Evolutionary conservation across 1,284 basidiomycete genomes (phyloP), one percentile per base, ranked within the genome.

Genomic region (Athelia psychrophila): DNA sequence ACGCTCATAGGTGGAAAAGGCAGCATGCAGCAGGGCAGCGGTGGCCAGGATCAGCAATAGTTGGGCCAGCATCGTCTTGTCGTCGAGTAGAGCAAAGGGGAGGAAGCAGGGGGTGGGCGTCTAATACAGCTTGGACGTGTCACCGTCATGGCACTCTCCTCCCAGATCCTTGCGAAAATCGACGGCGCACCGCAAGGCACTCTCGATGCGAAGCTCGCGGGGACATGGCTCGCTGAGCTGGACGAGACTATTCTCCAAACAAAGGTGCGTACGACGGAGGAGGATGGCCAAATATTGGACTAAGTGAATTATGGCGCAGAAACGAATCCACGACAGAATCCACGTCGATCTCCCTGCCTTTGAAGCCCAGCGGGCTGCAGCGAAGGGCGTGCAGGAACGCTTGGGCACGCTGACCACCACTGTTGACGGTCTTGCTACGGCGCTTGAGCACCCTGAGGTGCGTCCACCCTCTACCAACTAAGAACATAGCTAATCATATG

Each of bases 211-310:
- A 61, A 74, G 20, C 62, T 85, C 44, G 84, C 84, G 13, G 71
- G 78, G 23, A 81, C 80, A 56, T 92, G 88, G 88, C 70, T 89
- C 27, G 60, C 68, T 1, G 87, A 91, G 62, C 74, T 92, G 22
- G 81, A 91, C 58, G 76, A 80, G 44, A 79, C 81, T 19, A 88
- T 92, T 56, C 68, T 70, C 30, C 69, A 74, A 20, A 88, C 86
- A 8, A 86, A 88, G 74, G 90, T 89, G 58, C 46, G 63, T 54
- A 47, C 46, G n/a, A n/a, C n/a, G n/a, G n/a, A n/a, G n/a, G n/a
- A n/a, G n/a, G n/a, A n/a, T n/a, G n/a, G n/a, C n/a, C n/a, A n/a
- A n/a, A n/a, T n/a, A n/a, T n/a, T n/a, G n/a, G n/a, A n/a, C 44
- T 46, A 10, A 46, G 10, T 16, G 24, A 4, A 23, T 23, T 24